phyloP scores from a whole-genome alignment of 2,329 filamentous ascomycete genomes.

The Ophiocordyceps polyrhachis-furcata region DNA sequence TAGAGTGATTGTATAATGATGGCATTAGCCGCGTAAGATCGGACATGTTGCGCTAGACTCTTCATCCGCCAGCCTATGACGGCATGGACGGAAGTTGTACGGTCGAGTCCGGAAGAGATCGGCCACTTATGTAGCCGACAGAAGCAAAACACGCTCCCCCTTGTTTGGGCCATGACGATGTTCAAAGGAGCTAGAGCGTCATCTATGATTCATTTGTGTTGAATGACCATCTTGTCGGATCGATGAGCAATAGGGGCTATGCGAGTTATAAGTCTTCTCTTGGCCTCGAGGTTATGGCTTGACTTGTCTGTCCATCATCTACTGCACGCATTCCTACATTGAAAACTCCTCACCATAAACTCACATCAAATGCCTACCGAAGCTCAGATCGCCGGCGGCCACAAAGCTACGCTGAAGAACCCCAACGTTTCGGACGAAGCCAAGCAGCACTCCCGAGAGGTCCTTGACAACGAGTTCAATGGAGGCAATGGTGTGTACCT shows the following conservation, averaged over 20 bases:
- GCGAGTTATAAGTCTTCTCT: not conserved
- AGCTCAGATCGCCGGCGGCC: conserved; percentile 33
- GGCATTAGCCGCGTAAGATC: too few species aligned
- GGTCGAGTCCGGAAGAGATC: not conserved
- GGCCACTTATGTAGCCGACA: not conserved
- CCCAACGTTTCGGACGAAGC: conserved; percentile 34
- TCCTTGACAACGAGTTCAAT: conserved; percentile 31
- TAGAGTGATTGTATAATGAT: conserved; percentile 4
- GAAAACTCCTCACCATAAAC: not conserved
- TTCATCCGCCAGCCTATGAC: not conserved
- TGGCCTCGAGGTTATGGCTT: not conserved
- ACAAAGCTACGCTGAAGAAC: conserved; percentile 40
- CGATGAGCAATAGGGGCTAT: not conserved
- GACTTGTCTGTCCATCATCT: not conserved
- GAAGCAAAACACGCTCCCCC: not conserved
- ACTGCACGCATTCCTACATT: not conserved
- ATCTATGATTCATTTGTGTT: not conserved
- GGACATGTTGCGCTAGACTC: not conserved
- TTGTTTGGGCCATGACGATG: not conserved
- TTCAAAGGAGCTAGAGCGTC: not conserved
- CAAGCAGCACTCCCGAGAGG: conserved; percentile 33
- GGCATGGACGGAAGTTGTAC: not conserved
- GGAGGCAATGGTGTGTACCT: conserved; percentile 17
- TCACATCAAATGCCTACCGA: conserved; percentile 18
- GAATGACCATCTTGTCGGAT: not conserved